phyloP scores from a whole-genome alignment of 352 stramenopile species.

The Phytophthora cactorum region DNA sequence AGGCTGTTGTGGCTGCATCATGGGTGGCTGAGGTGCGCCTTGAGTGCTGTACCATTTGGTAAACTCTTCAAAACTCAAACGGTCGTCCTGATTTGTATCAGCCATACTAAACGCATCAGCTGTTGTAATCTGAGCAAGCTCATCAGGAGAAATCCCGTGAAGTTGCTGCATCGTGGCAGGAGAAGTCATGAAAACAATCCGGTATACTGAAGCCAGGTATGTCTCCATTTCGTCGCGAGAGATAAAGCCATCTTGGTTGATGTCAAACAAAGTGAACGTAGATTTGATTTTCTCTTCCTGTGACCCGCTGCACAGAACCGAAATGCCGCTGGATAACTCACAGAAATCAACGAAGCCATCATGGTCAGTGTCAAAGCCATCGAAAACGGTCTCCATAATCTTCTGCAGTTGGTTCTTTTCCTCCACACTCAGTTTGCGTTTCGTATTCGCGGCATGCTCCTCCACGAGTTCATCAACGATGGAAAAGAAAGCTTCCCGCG shows the following conservation, averaged over 20 bases:
- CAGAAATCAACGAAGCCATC: constrained; percentile 89
- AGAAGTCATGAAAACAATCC: constrained; percentile 80
- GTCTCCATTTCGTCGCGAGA: constrained; percentile 85
- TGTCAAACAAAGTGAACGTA: constrained; percentile 88
- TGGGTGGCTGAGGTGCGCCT: constrained; percentile 10
- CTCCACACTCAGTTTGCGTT: constrained; percentile 30
- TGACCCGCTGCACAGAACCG: constrained; percentile 77
- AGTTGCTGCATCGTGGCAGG: constrained; percentile 49
- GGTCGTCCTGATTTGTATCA: constrained; percentile 71
- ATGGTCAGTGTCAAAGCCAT: constrained; percentile 76
- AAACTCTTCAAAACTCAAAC: constrained; percentile 85
- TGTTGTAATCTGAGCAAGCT: constrained; percentile 76
- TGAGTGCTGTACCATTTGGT: constrained; percentile 81
- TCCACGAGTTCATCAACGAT: constrained; percentile 72
- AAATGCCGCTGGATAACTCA: constrained; percentile 85
- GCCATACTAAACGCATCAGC: constrained; percentile 65
- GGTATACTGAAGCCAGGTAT: constrained; percentile 86
- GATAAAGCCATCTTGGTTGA: constrained; percentile 89
- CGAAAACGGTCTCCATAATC: constrained; percentile 75
- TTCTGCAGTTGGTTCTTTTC: constrained; percentile 48
- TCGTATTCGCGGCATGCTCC: constrained; percentile 34
- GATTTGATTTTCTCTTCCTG: constrained; percentile 85
- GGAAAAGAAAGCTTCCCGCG: constrained; percentile 66
- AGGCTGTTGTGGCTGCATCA: constrained; percentile 21
- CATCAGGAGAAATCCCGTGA: constrained; percentile 60